These are phyloP conservation scores for Fonsecaea nubica DNA, from an alignment of 2,329 filamentous ascomycete genomes.

Conservation along the genomic window DNA sequence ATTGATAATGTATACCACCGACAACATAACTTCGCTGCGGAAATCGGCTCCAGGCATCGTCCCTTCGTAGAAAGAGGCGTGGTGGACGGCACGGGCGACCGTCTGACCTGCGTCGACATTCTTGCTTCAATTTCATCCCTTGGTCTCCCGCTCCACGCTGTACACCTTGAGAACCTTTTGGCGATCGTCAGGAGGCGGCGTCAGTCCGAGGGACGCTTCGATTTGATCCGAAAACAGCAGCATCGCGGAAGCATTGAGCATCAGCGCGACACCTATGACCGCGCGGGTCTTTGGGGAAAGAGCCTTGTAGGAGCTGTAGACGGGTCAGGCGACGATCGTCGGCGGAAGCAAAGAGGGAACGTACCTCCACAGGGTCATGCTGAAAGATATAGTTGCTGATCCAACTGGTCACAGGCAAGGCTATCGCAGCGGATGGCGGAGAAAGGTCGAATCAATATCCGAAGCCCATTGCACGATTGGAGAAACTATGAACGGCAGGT, in stretches of 20 bases:
- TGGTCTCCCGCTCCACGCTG: conserved; percentile 27
- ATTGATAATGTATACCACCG: neutral
- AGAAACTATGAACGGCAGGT: neutral
- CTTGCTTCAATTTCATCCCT: conserved; percentile 18
- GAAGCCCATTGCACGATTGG: neutral
- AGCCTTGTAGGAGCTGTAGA: conserved; percentile 37
- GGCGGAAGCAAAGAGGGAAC: neutral
- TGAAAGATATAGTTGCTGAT: neutral
- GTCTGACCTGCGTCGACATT: neutral
- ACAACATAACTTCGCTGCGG: neutral
- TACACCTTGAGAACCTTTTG: conserved; percentile 31
- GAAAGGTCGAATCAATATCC: neutral
- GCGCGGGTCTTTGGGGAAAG: conserved; percentile 39
- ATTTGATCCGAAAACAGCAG: conserved; percentile 39
- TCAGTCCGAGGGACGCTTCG: conserved; percentile 37
- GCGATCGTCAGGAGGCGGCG: conserved; percentile 29
- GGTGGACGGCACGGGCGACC: neutral
- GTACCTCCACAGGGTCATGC: conserved; percentile 38
- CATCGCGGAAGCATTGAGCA: conserved; percentile 38
- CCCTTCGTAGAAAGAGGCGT: neutral
- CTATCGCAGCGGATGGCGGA: neutral
- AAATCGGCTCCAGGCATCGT: neutral
- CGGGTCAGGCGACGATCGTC: neutral
- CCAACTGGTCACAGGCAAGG: neutral
- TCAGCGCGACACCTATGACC: conserved; percentile 37